A percentile compares a stretch with the other conserved stretches of the same genome.
Evolutionary conservation across 1,284 basidiomycete species (phyloP).

Genomic region (Ceratobasidium sp.): DNA sequence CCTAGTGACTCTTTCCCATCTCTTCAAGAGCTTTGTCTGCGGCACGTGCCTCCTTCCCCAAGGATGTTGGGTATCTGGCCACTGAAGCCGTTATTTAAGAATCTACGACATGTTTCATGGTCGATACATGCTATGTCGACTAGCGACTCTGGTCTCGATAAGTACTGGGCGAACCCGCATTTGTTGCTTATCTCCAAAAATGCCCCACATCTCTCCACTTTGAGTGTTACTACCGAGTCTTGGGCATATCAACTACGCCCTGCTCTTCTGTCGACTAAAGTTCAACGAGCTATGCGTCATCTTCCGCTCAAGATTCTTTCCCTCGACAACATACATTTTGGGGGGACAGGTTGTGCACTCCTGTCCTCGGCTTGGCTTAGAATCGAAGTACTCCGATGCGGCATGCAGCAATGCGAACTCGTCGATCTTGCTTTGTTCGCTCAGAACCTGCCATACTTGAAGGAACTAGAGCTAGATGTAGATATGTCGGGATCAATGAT

Average conservation of each 20-base stretch:
- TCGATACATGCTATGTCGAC: not conserved
- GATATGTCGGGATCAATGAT: not conserved
- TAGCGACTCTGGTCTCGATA: not conserved
- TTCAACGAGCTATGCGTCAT: not conserved
- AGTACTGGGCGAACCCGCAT: not conserved
- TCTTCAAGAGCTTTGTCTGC: not conserved
- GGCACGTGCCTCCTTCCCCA: not conserved
- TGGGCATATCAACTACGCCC: not conserved
- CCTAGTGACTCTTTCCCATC: not conserved
- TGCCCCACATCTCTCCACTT: not conserved
- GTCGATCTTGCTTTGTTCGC: not conserved
- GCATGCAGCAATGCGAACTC: not conserved
- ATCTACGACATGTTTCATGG: not conserved
- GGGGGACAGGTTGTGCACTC: not conserved
- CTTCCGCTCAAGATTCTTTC: not conserved
- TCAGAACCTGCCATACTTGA: not conserved
- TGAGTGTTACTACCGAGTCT: not conserved
- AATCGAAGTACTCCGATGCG: not conserved
- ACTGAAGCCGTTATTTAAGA: not conserved
- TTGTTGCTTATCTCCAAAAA: not conserved
- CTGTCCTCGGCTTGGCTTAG: not conserved
- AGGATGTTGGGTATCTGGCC: not conserved
- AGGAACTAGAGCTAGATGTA: not conserved
- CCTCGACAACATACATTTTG: not conserved
- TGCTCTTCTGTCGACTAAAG: not conserved